These are phyloP conservation scores for Pichia nakasei DNA, from an alignment of 805 yeast species.

Conservation along the genomic window DNA sequence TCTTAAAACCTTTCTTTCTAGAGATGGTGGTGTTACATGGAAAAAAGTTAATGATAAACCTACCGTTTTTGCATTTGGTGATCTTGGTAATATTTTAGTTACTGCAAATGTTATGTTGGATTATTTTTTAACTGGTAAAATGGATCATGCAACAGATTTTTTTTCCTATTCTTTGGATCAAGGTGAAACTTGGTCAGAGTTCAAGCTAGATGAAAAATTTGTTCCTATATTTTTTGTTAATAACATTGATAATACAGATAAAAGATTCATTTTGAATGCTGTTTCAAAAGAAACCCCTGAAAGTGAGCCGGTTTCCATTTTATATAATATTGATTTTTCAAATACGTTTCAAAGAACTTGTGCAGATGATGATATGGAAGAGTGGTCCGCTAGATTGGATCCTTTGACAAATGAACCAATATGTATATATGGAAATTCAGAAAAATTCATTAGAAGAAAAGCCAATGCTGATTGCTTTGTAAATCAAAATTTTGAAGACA, in stretches of 20 bases:
- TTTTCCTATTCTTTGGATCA: slow-evolving; percentile 57
- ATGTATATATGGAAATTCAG: slow-evolving; percentile 66
- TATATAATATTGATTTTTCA: slow-evolving; percentile 44
- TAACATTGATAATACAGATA: slow-evolving; percentile 63
- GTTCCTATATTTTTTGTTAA: slow-evolving; percentile 27
- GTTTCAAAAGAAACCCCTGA: slow-evolving; percentile 19
- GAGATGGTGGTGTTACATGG: slow-evolving; percentile 80
- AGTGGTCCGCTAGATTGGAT: slow-evolving; percentile 44
- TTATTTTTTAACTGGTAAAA: slow-evolving; percentile 14
- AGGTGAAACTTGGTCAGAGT: slow-evolving; percentile 55
- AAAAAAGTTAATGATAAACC: slow-evolving; percentile 42
- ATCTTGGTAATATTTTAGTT: slow-evolving; percentile 64
- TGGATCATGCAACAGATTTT: slow-evolving; percentile 25
- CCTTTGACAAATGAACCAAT: slow-evolving; percentile 26
- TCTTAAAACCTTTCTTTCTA: slow-evolving; percentile 47
- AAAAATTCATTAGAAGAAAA: slow-evolving; percentile 56
- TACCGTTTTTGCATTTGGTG: slow-evolving; percentile 55
- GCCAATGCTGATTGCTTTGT: slow-evolving; percentile 57
- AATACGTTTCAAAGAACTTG: slow-evolving; percentile 43
- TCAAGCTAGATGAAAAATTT: slow-evolving; percentile 34
- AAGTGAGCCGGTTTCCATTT: slow-evolving; percentile 12
- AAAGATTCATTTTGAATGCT: slow-evolving; percentile 43
- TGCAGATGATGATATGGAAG: slow-evolving; percentile 50
- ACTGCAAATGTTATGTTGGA: slow-evolving; percentile 38
- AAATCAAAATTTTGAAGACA: slow-evolving; percentile 36